These are phyloP conservation scores for Lichenothelia convexa DNA, from an alignment of 495 filamentous ascomycete genomes.

Conservation along the genomic window DNA sequence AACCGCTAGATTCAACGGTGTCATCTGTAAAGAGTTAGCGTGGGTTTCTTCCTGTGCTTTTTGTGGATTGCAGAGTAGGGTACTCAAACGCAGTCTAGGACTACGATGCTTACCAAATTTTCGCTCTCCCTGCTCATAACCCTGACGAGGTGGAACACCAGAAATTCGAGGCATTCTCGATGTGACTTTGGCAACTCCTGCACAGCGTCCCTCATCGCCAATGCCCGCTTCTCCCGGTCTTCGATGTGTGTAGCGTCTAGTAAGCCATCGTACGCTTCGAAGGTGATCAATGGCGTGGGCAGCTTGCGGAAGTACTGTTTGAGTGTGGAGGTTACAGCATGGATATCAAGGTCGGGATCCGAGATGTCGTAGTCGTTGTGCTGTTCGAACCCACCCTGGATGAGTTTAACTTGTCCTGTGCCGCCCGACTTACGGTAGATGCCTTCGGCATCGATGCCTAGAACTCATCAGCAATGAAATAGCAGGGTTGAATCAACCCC, in stretches of 20 bases:
- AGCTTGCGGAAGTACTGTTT: constrained; percentile 98
- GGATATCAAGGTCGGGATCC: constrained; percentile 85
- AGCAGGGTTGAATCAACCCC: too few species aligned
- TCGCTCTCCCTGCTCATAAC: constrained; percentile 67
- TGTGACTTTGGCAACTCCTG: constrained; percentile 64
- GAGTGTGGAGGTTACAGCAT: constrained; percentile 82
- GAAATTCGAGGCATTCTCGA: constrained; percentile 74
- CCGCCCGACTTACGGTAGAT: constrained; percentile 97
- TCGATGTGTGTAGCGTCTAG: constrained; percentile 51
- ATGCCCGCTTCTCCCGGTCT: constrained; percentile 40
- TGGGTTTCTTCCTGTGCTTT: not conserved
- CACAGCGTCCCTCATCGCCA: constrained; percentile 49
- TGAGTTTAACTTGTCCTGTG: constrained; percentile 63
- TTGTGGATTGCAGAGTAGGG: not conserved
- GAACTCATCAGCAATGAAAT: too few species aligned
- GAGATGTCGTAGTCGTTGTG: constrained; percentile 75
- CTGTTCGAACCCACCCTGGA: constrained; percentile 81
- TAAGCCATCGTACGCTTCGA: constrained; percentile 76
- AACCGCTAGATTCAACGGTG: constrained; percentile 81
- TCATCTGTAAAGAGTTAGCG: constrained; percentile 41
- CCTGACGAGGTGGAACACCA: constrained; percentile 83
- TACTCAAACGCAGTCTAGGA: too few species aligned
- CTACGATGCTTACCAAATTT: constrained; percentile 55
- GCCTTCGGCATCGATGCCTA: constrained; percentile 92
- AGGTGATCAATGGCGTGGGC: constrained; percentile 79